Evolutionary conservation across 495 filamentous ascomycete genomes (phyloP).

Genomic region (Penicillium mononematosum): DNA sequence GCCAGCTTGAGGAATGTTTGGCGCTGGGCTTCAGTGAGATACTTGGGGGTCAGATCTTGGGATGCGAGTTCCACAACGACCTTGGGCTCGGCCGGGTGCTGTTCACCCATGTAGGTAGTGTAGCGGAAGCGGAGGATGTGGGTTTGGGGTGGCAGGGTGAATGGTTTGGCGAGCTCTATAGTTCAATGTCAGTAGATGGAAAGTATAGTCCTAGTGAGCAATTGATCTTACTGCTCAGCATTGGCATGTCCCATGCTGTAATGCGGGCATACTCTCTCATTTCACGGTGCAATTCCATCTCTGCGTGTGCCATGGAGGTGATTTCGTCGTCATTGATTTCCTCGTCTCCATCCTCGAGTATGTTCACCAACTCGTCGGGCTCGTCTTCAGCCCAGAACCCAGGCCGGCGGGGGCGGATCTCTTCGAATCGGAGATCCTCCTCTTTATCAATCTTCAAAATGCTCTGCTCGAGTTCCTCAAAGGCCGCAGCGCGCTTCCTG

Average conservation of each 20-base stretch:
- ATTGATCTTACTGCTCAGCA: constrained; percentile 69
- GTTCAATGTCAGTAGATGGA: constrained; percentile 24
- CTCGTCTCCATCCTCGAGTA: constrained; percentile 59
- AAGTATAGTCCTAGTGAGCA: background rate
- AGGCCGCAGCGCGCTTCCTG: constrained; percentile 27
- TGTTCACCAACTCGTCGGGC: constrained; percentile 47
- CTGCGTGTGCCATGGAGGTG: constrained; percentile 71
- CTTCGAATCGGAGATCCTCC: constrained; percentile 37
- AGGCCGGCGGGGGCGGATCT: constrained; percentile 27
- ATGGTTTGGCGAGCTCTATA: constrained; percentile 77
- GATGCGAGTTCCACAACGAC: constrained; percentile 88
- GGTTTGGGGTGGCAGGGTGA: constrained; percentile 62
- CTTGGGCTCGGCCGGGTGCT: constrained; percentile 87
- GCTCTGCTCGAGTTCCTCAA: constrained; percentile 34
- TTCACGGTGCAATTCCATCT: constrained; percentile 88
- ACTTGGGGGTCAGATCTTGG: constrained; percentile 57
- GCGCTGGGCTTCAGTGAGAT: constrained; percentile 64
- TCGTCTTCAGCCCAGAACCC: constrained; percentile 57
- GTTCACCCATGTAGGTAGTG: constrained; percentile 94
- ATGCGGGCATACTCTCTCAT: constrained; percentile 83
- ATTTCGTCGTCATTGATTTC: constrained; percentile 79
- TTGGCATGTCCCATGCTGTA: constrained; percentile 93
- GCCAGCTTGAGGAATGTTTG: constrained; percentile 83
- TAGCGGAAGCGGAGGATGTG: constrained; percentile 87
- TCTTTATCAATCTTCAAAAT: constrained; percentile 37